Evolutionary conservation across 2,329 filamentous ascomycete species (phyloP).

Genomic region (Zasmidium cellare): DNA sequence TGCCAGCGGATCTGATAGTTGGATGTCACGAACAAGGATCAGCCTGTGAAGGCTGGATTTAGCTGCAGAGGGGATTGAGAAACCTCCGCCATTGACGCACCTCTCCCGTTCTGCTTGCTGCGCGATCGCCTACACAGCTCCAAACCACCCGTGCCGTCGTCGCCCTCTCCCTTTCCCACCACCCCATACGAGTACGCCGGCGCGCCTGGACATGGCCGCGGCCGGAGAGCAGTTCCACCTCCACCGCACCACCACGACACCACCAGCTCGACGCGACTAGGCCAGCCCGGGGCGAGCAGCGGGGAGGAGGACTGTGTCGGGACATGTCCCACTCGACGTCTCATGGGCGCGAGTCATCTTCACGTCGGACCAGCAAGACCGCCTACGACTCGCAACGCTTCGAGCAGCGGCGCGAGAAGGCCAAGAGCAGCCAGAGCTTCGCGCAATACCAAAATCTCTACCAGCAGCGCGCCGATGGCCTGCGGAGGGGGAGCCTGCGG

Average conservation of each 20-base stretch:
- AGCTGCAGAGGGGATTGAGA: too few species aligned
- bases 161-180: too few species aligned
- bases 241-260: neutral
- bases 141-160: too few species aligned
- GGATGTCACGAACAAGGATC: too few species aligned
- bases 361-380: neutral
- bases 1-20: too few species aligned
- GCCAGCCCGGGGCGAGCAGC: neutral
- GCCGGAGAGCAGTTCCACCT: neutral
- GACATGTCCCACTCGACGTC: neutral
- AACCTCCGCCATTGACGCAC: too few species aligned
- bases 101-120: too few species aligned
- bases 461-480: neutral
- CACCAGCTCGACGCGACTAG: neutral
- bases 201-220: neutral
- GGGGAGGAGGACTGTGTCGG: neutral
- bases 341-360: conserved; percentile 6
- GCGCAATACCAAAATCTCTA: conserved; percentile 9
- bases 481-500: neutral
- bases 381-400: conserved; percentile 13
- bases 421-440: conserved; percentile 27
- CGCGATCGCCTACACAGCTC: too few species aligned
- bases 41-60: too few species aligned
- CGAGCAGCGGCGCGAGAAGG: conserved; percentile 24
- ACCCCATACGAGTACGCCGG: too few species aligned